Conservation (phyloP, 139 green algal genomes). For the Chlorella sorokiniana region DNA sequence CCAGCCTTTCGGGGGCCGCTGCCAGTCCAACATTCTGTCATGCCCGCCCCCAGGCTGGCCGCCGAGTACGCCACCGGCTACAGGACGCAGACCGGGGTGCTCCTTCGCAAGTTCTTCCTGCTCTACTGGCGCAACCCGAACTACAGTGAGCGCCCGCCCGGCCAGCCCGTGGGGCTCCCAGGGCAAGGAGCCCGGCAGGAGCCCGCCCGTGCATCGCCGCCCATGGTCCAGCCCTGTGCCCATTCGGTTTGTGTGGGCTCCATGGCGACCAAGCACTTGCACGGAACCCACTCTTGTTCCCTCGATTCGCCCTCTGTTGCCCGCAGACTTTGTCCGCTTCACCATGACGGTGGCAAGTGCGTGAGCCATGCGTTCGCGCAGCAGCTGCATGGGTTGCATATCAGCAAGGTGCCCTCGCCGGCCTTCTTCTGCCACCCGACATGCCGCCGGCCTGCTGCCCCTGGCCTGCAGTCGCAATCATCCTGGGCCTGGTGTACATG, state of each 20-base stretch:
- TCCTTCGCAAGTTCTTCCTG: constrained; percentile 43
- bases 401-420: background rate
- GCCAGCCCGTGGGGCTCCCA: too few relatives aligned
- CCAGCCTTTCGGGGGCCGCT: too few relatives aligned
- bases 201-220: too few relatives aligned
- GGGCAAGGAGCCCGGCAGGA: too few relatives aligned
- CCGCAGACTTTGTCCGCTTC: constrained; percentile 28
- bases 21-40: background rate
- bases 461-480: background rate
- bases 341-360: background rate
- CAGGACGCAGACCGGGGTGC: constrained; percentile 16
- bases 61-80: constrained; percentile 33
- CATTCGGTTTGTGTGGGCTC: too few relatives aligned
- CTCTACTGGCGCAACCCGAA: constrained; percentile 55
- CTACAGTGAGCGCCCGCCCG: constrained; percentile 40
- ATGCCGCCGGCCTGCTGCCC: constrained; percentile 12
- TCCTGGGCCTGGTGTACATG: constrained; percentile 47
- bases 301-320: too few relatives aligned
- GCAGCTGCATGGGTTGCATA: background rate
- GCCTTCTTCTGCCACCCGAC: background rate
- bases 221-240: too few relatives aligned
- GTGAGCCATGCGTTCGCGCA: background rate
- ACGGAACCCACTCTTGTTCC: too few relatives aligned
- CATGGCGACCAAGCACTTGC: too few relatives aligned
- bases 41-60: constrained; percentile 11